Percentiles rank a stretch among this genome's conserved stretches.
phyloP scores from a whole-genome alignment of 495 filamentous ascomycete species.

The Lasiosphaeriaceae sp. region DNA sequence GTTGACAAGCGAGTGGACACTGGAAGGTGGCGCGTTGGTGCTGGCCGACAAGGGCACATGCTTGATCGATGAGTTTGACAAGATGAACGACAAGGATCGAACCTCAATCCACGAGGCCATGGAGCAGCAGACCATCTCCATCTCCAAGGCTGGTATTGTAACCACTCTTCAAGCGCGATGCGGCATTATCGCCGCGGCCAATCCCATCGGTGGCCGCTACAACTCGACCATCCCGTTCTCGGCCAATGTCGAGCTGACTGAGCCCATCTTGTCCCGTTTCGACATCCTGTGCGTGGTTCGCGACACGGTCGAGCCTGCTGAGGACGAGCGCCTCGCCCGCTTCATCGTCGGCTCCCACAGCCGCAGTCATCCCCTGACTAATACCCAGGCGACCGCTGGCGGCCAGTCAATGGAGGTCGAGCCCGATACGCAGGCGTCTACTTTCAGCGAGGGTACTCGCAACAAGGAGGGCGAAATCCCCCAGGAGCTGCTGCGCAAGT shows the following conservation, averaged over 20 bases:
- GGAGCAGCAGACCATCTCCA: constrained; percentile 99
- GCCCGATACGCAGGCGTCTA: constrained; percentile 21
- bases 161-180: constrained; percentile 97
- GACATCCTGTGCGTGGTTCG: constrained; percentile 97
- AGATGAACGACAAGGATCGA: constrained; percentile 99
- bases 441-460: constrained; percentile 31
- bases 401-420: constrained; percentile 60
- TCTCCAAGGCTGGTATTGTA: constrained; percentile 98
- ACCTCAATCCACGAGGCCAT: constrained; percentile 99
- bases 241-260: constrained; percentile 93
- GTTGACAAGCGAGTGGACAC: constrained; percentile 93
- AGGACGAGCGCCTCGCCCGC: constrained; percentile 89
- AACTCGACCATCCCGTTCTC: constrained; percentile 94
- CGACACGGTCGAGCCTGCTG: constrained; percentile 93
- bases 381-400: constrained; percentile 36
- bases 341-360: constrained; percentile 95
- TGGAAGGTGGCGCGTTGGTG: constrained; percentile 95
- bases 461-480: constrained; percentile 76
- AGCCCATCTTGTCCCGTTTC: constrained; percentile 97
- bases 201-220: constrained; percentile 94
- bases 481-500: constrained; percentile 91
- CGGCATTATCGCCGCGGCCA: constrained; percentile 94
- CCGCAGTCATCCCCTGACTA: constrained; percentile 75
- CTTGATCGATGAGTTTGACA: constrained; percentile 99
- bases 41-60: constrained; percentile 94